A percentile compares a stretch with the other conserved stretches of the same genome.
These are phyloP conservation scores for Pholiota molesta DNA, from an alignment of 768 basidiomycete species.

Conservation along the genomic window DNA sequence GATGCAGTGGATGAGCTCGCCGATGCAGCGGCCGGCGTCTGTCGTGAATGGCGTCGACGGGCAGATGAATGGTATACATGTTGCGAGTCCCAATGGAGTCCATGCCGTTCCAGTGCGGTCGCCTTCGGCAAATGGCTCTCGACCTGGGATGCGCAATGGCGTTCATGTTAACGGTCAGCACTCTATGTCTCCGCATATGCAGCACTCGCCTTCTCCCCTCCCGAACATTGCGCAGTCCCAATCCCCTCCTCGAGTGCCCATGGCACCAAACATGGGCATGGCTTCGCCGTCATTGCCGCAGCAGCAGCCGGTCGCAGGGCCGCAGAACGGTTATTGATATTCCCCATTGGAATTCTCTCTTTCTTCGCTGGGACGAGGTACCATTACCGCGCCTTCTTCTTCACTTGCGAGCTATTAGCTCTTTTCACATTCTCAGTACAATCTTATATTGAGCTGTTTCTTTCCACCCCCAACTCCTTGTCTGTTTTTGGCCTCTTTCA, in stretches of 20 bases:
- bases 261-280: constrained; percentile 55
- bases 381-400: constrained; percentile 12
- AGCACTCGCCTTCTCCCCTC: constrained; percentile 50
- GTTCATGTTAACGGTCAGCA: constrained; percentile 44
- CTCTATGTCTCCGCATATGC: constrained; percentile 53
- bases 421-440: constrained; percentile 12
- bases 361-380: constrained; percentile 9
- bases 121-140: constrained; percentile 62
- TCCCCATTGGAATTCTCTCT: background rate
- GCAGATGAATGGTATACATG: constrained; percentile 17
- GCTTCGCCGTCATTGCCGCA: constrained; percentile 59
- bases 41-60: constrained; percentile 30
- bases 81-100: constrained; percentile 36
- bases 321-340: constrained; percentile 53
- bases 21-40: constrained; percentile 35
- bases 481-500: constrained; percentile 6
- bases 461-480: constrained; percentile 19
- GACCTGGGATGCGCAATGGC: constrained; percentile 40
- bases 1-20: constrained; percentile 38
- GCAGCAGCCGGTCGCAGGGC: constrained; percentile 53
- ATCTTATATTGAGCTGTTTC: constrained; percentile 6
- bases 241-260: constrained; percentile 51
- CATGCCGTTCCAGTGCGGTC: constrained; percentile 46
- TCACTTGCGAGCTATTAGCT: constrained; percentile 2
- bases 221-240: constrained; percentile 47